Evolutionary conservation across 305 asterid species (phyloP).

Genomic region (Rubia peregrina): DNA sequence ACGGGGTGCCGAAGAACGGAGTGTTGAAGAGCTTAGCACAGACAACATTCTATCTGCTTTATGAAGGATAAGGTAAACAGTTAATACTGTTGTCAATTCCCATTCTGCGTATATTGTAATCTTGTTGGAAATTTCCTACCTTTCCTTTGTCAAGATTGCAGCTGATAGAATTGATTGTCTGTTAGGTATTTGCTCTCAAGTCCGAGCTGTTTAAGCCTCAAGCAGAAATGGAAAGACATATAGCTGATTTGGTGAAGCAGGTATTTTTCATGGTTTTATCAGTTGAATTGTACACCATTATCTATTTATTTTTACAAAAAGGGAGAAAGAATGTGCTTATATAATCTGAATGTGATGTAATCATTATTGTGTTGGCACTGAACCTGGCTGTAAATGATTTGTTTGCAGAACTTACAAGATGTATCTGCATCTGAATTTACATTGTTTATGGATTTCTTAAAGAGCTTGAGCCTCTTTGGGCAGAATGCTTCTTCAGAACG

Average conservation of each 20-base stretch:
- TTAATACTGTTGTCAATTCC: slow-evolving; percentile 8
- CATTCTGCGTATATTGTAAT: background rate
- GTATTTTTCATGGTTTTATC: slow-evolving; percentile 24
- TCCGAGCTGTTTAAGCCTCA: slow-evolving; percentile 73
- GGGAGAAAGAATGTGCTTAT: background rate
- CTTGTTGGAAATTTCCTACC: background rate
- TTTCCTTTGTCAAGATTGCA: slow-evolving; percentile 10
- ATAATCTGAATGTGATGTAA: background rate
- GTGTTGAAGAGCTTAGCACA: slow-evolving; percentile 63
- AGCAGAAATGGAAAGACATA: slow-evolving; percentile 84
- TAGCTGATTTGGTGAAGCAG: slow-evolving; percentile 82
- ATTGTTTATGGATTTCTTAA: slow-evolving; percentile 81
- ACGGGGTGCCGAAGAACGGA: slow-evolving; percentile 60
- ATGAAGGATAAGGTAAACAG: slow-evolving; percentile 65
- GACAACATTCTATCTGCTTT: slow-evolving; percentile 71
- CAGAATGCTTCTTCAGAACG: slow-evolving; percentile 71
- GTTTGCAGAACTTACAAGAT: slow-evolving; percentile 82
- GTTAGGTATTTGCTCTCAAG: slow-evolving; percentile 83
- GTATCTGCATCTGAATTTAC: slow-evolving; percentile 82
- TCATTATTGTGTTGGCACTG: background rate
- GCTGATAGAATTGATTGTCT: slow-evolving; percentile 10
- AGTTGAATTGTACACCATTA: background rate
- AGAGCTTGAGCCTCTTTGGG: slow-evolving; percentile 86
- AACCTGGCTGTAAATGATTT: slow-evolving; percentile 13
- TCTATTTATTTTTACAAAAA: background rate